Base-by-base conservation (phyloP, 2,329 filamentous ascomycete genomes). In the Tolypocladium ovalisporum region DNA sequence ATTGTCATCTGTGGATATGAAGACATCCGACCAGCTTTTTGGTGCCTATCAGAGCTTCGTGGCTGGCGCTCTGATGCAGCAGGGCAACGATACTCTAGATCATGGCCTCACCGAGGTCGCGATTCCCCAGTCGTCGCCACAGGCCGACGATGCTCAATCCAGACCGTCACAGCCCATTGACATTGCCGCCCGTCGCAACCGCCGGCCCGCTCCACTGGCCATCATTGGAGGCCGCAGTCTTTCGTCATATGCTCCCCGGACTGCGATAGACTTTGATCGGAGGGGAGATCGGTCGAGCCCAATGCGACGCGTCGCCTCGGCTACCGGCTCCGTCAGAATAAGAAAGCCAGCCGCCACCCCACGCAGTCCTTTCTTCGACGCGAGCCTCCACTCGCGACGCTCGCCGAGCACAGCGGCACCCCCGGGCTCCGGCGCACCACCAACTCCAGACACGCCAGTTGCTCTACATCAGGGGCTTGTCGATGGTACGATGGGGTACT, bases 231-330 rank as follows among this genome's bases (percentile, higher is more conserved):
- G 77, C 24, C 75, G 78, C 55, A 76, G 71, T 61, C 75, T 71
- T 44, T 74, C 78, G 0, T 73, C 62, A 3, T 68, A 65, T 32
- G 71, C 71, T 3, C 75, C 78, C 9, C 79, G 77, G 66, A 77
- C 77, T 0, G 76, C 73, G 1, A 62, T 78, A 6, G 81, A 83
- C n/a, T 66, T 73, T 56, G 64, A 72, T 22, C 75, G 75, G 62
- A 70, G 77, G 36, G 62, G 69, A 22, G 79, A 81, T 29, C 68
- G 73, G 22, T 70, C 74, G 2, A 75, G 74, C 59, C 76, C 78
- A 2, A 80, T 83, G 70, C 76, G 79, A 29, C 76, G 81, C 47
- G 80, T 82, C 49, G 75, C 77, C 17, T 83, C 81, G 2, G 74
- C 78, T 10, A 76, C 74, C 4, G 77, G 79, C 7, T 65, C 69